phyloP scores from a whole-genome alignment of 2,329 filamentous ascomycete species.

The Pseudocercospora musae region DNA sequence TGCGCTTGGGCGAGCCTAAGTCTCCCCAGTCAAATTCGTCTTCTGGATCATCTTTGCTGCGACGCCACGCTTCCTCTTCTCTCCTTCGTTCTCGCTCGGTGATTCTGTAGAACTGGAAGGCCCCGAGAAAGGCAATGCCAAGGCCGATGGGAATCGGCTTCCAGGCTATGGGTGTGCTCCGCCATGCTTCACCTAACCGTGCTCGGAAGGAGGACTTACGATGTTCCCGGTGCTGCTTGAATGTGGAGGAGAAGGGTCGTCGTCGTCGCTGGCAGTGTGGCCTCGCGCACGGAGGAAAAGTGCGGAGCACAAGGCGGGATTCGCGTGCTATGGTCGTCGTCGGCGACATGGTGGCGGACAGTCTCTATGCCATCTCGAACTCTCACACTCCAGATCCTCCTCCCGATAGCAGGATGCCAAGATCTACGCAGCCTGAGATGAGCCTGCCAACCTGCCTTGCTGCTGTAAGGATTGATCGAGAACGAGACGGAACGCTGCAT shows the following conservation, averaged over 20 bases:
- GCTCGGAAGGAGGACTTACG: constrained; percentile 50
- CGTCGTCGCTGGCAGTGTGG: constrained; percentile 9
- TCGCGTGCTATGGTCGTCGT: constrained; percentile 3
- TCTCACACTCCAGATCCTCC: background rate
- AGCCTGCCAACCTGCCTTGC: no score
- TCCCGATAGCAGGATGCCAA: background rate
- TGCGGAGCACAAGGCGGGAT: constrained; percentile 8
- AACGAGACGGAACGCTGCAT: background rate
- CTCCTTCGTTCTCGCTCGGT: constrained; percentile 48
- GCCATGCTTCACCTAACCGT: constrained; percentile 56
- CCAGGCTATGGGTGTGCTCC: constrained; percentile 73
- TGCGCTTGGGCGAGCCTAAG: constrained; percentile 47
- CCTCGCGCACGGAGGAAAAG: constrained; percentile 5
- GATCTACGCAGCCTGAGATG: background rate
- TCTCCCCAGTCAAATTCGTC: constrained; percentile 31
- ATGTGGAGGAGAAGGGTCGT: constrained; percentile 19
- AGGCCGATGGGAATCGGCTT: constrained; percentile 85
- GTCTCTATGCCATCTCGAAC: constrained; percentile 5
- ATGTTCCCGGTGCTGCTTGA: constrained; percentile 19
- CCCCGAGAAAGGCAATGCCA: constrained; percentile 78
- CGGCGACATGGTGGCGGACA: constrained; percentile 8
- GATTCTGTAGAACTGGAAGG: constrained; percentile 79
- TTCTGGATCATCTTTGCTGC: constrained; percentile 41
- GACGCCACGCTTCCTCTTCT: constrained; percentile 45
- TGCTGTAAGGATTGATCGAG: background rate